Conservation (phyloP, 352 stramenopile genomes). For the Phytophthora pisi region DNA sequence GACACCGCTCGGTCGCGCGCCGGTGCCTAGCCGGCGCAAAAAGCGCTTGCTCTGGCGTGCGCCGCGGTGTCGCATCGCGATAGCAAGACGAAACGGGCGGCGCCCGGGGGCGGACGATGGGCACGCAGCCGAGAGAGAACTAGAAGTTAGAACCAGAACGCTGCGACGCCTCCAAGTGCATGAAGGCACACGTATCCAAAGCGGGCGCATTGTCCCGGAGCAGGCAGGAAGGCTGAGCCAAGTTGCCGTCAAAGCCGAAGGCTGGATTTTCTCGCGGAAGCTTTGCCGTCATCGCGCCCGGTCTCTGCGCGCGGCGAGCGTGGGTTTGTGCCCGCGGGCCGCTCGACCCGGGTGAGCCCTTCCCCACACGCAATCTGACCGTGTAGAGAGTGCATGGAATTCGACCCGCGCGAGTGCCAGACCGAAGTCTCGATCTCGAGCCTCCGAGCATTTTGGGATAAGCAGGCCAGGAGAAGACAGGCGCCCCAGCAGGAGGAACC, state of each 20-base stretch:
- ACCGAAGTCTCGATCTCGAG: not conserved
- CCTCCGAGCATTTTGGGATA: slow-evolving; percentile 21
- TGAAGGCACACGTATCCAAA: too few relatives aligned
- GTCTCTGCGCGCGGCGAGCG: not conserved
- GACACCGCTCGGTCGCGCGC: not conserved
- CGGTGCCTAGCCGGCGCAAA: not conserved
- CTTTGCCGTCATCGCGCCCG: not conserved
- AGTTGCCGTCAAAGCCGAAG: not conserved
- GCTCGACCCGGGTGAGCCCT: not conserved
- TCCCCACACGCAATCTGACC: slow-evolving; percentile 11
- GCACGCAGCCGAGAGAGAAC: not conserved
- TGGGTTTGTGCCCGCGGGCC: slow-evolving; percentile 13
- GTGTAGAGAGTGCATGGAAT: slow-evolving; percentile 22
- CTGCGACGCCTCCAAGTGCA: not conserved
- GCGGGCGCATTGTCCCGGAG: too few relatives aligned
- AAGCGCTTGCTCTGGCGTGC: not conserved
- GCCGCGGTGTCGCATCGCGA: not conserved
- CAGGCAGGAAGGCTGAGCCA: too few relatives aligned
- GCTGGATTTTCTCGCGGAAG: not conserved
- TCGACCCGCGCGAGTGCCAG: slow-evolving; percentile 15
- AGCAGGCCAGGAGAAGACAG: slow-evolving; percentile 32
- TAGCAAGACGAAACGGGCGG: not conserved
- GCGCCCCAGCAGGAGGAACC: slow-evolving; percentile 25
- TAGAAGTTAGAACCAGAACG: not conserved
- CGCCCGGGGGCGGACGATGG: too few relatives aligned